Base-by-base conservation (phyloP, 345 rosid genomes). In the Punica granatum region DNA sequence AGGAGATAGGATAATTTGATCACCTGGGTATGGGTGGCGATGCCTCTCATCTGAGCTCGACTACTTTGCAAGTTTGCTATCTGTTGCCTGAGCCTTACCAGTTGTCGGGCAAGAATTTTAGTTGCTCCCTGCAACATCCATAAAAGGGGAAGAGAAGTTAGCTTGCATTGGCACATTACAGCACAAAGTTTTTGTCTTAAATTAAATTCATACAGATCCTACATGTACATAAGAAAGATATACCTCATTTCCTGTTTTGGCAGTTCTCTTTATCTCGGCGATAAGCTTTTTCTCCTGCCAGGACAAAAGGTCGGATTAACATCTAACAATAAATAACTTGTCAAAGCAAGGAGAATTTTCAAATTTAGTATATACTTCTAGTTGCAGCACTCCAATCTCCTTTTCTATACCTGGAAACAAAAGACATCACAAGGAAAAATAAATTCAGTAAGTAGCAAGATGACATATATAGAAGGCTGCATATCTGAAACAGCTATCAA, bases 31-130 rank as follows among this genome's bases (percentile, higher is more conserved):
- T 93, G 98, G 75, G 98, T 93, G 64, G 98, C 92, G 30, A 93
- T 84, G 80, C 99, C 99, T 84, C 97, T 83, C 87, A 93, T 87
- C 75, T 93, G 99, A 83, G 97, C 97, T 76, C 95, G 86, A 80
- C 99, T 93, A 39, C 95, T 89, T 79, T 93, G 97, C 72, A 93
- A 81, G 63, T 88, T 89, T 59, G 88, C 82, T 67, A 93, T 93
- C 76, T 93, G 99, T 69, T 93, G 96, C 73, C 97, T 90, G 43
- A 91, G 86, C 78, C 97, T 83, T 49, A 94, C 69, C 56, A 94
- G 85, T 70, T 94, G 99, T 41, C 90, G 77, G 19, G 99, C 97
- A 67, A 94, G 79, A 76, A 71, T 77, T 89, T 91, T 94, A 60
- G 99, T 88, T 1, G 96, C 97, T 33, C 80, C 85, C 97, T 94